A percentile compares a stretch with the other conserved stretches of the same genome.
These are phyloP conservation scores for Tricholoma hemisulphureum DNA, from an alignment of 768 basidiomycete species.

Conservation along the genomic window DNA sequence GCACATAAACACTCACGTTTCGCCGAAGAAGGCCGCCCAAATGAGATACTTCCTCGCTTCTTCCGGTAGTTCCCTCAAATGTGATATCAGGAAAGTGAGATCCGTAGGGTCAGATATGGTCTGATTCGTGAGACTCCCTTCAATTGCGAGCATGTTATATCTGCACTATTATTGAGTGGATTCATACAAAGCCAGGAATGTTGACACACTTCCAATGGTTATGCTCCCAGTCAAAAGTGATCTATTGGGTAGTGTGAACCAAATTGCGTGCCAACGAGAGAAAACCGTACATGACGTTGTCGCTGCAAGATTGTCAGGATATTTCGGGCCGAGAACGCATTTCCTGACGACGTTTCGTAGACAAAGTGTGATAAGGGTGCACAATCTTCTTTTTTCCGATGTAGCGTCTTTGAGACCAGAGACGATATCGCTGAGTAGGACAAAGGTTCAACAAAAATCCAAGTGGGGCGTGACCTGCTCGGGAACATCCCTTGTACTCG, in stretches of 20 bases:
- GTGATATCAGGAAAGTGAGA: constrained; percentile 56
- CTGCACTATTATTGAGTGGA: constrained; percentile 26
- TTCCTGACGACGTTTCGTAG: constrained; percentile 59
- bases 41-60: constrained; percentile 65
- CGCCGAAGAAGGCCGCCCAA: constrained; percentile 74
- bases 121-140: constrained; percentile 51
- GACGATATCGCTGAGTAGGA: constrained; percentile 53
- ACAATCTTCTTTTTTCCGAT: constrained; percentile 55
- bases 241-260: constrained; percentile 35
- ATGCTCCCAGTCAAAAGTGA: constrained; percentile 60
- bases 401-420: constrained; percentile 63
- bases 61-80: constrained; percentile 57
- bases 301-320: constrained; percentile 62
- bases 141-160: constrained; percentile 56
- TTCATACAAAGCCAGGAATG: not conserved
- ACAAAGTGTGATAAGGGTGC: constrained; percentile 54
- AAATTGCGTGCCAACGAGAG: not conserved
- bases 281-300: constrained; percentile 52
- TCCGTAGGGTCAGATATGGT: constrained; percentile 61
- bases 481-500: constrained; percentile 57
- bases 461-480: constrained; percentile 56
- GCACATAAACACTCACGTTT: constrained; percentile 46
- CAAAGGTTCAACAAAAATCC: constrained; percentile 66
- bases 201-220: constrained; percentile 66
- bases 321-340: constrained; percentile 68